Evolutionary conservation across 2,329 filamentous ascomycete genomes (phyloP).

Genomic region (Cladosporium velox): DNA sequence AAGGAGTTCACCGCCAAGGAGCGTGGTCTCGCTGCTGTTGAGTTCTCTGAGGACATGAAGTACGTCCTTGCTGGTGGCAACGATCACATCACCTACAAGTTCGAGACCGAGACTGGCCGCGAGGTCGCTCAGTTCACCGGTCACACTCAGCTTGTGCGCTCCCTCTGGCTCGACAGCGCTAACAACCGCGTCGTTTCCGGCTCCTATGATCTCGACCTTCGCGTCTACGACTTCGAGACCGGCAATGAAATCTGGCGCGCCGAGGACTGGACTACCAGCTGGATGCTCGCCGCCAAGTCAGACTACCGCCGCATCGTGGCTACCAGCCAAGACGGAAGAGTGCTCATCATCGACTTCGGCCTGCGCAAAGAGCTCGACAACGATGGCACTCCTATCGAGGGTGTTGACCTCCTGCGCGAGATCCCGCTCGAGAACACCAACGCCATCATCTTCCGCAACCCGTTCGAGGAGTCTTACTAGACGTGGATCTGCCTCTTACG

Average conservation of each 20-base stretch:
- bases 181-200: conserved; percentile 86
- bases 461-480: conserved; percentile 21
- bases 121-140: conserved; percentile 78
- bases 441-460: conserved; percentile 30
- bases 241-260: conserved; percentile 80
- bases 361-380: conserved; percentile 32
- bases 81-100: conserved; percentile 93
- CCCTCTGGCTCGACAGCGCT: conserved; percentile 83
- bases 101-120: conserved; percentile 87
- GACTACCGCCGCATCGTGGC: conserved; percentile 94
- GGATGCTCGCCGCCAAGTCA: conserved; percentile 94
- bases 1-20: conserved; percentile 89
- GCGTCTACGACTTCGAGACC: conserved; percentile 82
- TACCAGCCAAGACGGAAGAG: conserved; percentile 90
- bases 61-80: conserved; percentile 94
- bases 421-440: conserved; percentile 29
- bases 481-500: background rate
- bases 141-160: conserved; percentile 83
- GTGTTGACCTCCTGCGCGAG: conserved; percentile 51
- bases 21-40: conserved; percentile 90
- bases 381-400: conserved; percentile 51
- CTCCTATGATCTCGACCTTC: conserved; percentile 93
- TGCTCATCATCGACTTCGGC: conserved; percentile 91
- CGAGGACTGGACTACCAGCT: conserved; percentile 92
- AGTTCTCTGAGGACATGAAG: conserved; percentile 93